Percentiles rank a stretch among this genome's conserved stretches.
phyloP scores from a whole-genome alignment of 345 rosid species.

The Eutrema heterophyllum region DNA sequence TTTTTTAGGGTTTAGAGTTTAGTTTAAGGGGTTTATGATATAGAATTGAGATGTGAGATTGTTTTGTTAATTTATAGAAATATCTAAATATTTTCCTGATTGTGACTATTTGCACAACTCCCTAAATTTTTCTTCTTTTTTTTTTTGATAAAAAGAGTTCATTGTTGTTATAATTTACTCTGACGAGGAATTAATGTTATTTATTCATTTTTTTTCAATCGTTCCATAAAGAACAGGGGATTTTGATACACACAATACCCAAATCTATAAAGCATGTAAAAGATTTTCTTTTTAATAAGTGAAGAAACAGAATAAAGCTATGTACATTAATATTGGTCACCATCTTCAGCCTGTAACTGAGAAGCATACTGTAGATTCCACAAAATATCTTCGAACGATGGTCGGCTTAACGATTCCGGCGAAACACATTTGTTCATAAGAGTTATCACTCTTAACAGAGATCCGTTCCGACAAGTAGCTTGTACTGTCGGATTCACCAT shows the following conservation, averaged over 20 bases:
- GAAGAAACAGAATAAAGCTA: background rate
- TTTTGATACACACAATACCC: slow-evolving; percentile 7
- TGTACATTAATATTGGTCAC: slow-evolving; percentile 43
- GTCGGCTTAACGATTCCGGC: slow-evolving; percentile 64
- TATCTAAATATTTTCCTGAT: no score
- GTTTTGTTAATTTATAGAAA: no score
- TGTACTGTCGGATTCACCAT: slow-evolving; percentile 79
- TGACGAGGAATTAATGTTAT: background rate
- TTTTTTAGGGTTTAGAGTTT: no score
- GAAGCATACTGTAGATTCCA: slow-evolving; percentile 94
- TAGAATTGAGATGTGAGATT: no score
- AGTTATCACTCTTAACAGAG: slow-evolving; percentile 58
- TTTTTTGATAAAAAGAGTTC: no score
- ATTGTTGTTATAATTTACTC: background rate
- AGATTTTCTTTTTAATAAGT: background rate
- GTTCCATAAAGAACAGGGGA: background rate
- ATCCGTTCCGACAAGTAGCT: slow-evolving; percentile 74
- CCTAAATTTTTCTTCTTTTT: no score
- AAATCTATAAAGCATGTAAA: background rate
- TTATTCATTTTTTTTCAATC: background rate
- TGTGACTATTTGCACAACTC: no score
- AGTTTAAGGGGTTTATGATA: no score
- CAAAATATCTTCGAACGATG: slow-evolving; percentile 83
- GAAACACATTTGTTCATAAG: slow-evolving; percentile 78
- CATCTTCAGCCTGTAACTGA: slow-evolving; percentile 79